Conservation (phyloP, 345 rosid species). For the Lepidium didymum region DNA sequence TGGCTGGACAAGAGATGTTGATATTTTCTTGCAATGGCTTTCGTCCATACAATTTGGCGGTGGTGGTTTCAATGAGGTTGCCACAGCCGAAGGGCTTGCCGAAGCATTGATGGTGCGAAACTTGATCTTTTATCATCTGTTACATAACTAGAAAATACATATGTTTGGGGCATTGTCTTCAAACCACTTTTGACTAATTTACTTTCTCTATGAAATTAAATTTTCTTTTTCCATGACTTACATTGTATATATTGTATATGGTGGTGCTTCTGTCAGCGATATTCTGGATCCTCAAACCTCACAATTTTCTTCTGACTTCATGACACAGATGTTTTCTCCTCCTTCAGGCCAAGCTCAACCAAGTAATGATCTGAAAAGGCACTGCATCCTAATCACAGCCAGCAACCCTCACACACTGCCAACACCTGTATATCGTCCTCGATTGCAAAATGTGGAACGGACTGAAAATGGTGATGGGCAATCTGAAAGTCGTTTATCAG, state of each 20-base stretch:
- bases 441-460: constrained; percentile 53
- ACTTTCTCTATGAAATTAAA: neutral
- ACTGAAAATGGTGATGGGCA: constrained; percentile 52
- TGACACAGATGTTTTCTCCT: constrained; percentile 66
- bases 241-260: neutral
- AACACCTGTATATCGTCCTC: constrained; percentile 86
- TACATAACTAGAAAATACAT: neutral
- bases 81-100: constrained; percentile 96
- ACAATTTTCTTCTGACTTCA: constrained; percentile 19
- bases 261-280: constrained; percentile 12
- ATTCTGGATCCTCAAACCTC: neutral
- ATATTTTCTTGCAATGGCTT: constrained; percentile 74
- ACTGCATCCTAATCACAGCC: constrained; percentile 86
- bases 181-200: constrained; percentile 3
- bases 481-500: constrained; percentile 62
- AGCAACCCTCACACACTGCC: constrained; percentile 90
- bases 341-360: constrained; percentile 64
- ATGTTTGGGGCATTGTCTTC: neutral
- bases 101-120: constrained; percentile 83
- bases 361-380: constrained; percentile 64
- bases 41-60: constrained; percentile 70
- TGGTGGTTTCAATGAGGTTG: constrained; percentile 92
- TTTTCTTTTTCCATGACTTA: neutral
- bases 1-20: constrained; percentile 93
- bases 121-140: constrained; percentile 8